Evolutionary conservation across 208 protist genomes (phyloP).

Genomic region (Leishmania amazonensis): DNA sequence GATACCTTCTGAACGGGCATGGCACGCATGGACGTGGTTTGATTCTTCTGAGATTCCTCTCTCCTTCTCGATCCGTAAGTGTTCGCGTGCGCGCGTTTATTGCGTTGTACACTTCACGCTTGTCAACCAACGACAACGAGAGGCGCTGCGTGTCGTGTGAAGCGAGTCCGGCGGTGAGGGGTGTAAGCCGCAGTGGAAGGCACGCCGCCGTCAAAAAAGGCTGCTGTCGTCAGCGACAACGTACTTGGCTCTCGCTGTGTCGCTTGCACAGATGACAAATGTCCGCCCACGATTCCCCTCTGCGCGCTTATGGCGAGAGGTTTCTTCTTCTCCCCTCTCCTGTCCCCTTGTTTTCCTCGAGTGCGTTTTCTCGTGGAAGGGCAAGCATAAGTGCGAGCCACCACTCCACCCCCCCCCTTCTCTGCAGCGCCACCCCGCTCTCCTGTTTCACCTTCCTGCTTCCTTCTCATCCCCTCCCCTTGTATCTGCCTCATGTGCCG

Average conservation of each 20-base stretch:
- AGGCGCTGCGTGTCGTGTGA: too few relatives aligned
- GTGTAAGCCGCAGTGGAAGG: too few relatives aligned
- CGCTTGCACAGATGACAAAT: neutral
- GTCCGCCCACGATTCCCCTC: too few relatives aligned
- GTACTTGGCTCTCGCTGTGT: neutral
- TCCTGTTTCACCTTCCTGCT: neutral
- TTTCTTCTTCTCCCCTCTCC: too few relatives aligned
- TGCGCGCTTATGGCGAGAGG: too few relatives aligned
- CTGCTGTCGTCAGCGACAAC: too few relatives aligned
- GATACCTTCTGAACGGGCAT: too few relatives aligned
- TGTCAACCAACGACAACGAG: too few relatives aligned
- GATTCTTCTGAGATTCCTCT: neutral
- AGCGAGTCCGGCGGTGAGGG: too few relatives aligned
- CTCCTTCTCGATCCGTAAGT: neutral
- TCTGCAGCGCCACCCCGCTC: neutral
- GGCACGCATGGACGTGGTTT: neutral
- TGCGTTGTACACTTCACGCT: neutral
- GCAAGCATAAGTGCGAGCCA: neutral
- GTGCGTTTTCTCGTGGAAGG: neutral
- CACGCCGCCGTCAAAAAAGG: too few relatives aligned
- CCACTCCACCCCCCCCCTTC: neutral
- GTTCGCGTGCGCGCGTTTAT: neutral
- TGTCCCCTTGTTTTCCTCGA: too few relatives aligned
- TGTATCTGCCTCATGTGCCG: neutral
- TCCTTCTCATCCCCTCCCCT: neutral